Base-by-base conservation (phyloP, 2,329 filamentous ascomycete genomes). In the Trichophyton verrucosum region DNA sequence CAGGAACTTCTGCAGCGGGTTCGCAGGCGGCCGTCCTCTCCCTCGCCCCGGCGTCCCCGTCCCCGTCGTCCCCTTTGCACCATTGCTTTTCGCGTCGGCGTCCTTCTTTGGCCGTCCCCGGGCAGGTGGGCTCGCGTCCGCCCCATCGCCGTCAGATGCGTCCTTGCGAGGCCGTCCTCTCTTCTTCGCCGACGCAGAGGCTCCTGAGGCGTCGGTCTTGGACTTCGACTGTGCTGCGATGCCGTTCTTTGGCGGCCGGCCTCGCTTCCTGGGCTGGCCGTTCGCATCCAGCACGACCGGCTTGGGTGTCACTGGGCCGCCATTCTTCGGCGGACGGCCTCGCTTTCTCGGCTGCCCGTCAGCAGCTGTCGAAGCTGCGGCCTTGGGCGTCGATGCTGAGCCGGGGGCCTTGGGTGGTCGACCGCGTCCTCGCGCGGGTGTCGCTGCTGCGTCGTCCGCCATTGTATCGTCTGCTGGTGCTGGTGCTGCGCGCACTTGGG, bases 251-350 rank as follows among this genome's bases (percentile, higher is more conserved):
- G 59, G 57, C 17, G 63, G 64, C 30, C 62, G 60, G 11, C 63
- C 62, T 57, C 62, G 30, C 24, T 63, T 65, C 49, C 61, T 57
- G 13, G 64, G 62, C 15, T 63, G 61, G 17, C 64, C 64, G 2
- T 58, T 46, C 20, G 49, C 42, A 30, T 59, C 53, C 7, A 60
- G 58, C n/a, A 60, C 59, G 40, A 61, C 59, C 17, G 17, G 55
- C 33, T 33, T 58, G 13, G 8, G 27, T 7, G 44, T 58, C 51
- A 24, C 55, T 53, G 7, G 55, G 5, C 22, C 58, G 15, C 62
- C 58, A 24, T 57, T 20, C 27, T 63, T 63, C 8, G 60, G 51
- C 30, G 64, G 64, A 20, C 64, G 61, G 11, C 64, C 64, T 51
- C 64, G 38, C 33, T 63, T 65, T 38, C 63, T 57, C 8, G 64